phyloP scores from a whole-genome alignment of 2,329 filamentous ascomycete genomes.

The Rasamsonia emersonii region DNA sequence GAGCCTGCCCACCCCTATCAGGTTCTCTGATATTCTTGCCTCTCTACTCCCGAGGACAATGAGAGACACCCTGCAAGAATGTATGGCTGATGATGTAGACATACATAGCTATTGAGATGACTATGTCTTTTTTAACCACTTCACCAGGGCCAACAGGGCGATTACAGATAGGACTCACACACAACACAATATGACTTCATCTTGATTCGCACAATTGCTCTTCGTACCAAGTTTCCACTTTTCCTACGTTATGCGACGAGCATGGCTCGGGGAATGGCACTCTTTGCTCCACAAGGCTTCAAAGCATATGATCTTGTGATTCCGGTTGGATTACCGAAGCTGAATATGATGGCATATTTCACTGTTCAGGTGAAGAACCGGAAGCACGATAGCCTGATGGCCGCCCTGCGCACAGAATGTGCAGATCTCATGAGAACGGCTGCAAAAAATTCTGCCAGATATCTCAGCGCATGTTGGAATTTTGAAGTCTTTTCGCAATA shows the following conservation, averaged over 20 bases:
- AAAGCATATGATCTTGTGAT: not conserved
- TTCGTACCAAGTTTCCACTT: no score
- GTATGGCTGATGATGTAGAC: not conserved
- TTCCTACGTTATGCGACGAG: not conserved
- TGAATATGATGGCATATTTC: not conserved
- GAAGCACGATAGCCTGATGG: not conserved
- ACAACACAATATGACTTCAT: no score
- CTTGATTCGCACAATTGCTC: no score
- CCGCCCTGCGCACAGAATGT: not conserved
- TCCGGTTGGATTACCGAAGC: not conserved
- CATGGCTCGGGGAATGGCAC: not conserved
- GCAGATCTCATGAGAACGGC: not conserved
- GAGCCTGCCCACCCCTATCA: no score
- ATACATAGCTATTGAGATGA: no score
- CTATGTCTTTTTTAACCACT: not conserved
- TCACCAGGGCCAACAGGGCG: not conserved
- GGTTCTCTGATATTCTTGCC: no score
- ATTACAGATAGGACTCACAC: no score
- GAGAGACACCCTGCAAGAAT: no score
- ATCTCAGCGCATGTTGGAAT: not conserved
- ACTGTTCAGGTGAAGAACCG: slow-evolving; percentile 1
- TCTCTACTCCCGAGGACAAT: no score
- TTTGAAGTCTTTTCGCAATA: not conserved
- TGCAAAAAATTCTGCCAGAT: not conserved
- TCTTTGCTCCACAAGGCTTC: not conserved